Percentiles rank a stretch among this genome's conserved stretches.
These are phyloP conservation scores for Hypoxylon lenormandii DNA, from an alignment of 495 filamentous ascomycete species.

Conservation along the genomic window DNA sequence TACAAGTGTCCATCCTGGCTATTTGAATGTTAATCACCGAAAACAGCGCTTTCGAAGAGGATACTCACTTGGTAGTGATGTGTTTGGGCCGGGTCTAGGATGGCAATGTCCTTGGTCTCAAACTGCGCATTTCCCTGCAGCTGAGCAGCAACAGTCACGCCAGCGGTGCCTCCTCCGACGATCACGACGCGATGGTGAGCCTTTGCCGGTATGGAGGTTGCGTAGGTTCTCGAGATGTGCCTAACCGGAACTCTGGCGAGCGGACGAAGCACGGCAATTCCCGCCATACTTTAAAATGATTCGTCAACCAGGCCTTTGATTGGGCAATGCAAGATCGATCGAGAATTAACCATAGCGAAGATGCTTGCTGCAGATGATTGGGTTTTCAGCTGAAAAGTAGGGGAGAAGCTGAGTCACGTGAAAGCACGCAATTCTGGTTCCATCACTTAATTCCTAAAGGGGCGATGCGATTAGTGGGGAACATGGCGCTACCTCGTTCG, in stretches of 20 bases:
- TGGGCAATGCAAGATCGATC: conserved; percentile 16
- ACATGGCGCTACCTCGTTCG: too few relatives aligned
- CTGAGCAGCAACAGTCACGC: conserved; percentile 72
- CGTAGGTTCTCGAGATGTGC: conserved; percentile 40
- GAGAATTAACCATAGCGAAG: background rate
- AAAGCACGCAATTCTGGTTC: conserved; percentile 44
- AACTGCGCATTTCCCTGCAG: conserved; percentile 69
- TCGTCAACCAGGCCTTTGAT: conserved; percentile 10
- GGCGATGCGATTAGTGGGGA: too few relatives aligned
- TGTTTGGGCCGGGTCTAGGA: conserved; percentile 72
- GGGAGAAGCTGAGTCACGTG: conserved; percentile 45
- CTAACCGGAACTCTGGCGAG: conserved; percentile 33
- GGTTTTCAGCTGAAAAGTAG: background rate
- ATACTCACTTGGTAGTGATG: conserved; percentile 69
- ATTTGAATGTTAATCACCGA: conserved; percentile 6
- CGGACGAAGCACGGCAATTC: conserved; percentile 39
- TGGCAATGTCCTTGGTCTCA: conserved; percentile 70
- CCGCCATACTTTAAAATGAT: conserved; percentile 32
- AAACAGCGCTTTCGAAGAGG: background rate
- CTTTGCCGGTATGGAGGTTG: conserved; percentile 50
- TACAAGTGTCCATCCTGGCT: conserved; percentile 78
- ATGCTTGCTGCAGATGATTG: conserved; percentile 10
- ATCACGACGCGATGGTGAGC: conserved; percentile 71
- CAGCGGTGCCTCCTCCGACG: conserved; percentile 72
- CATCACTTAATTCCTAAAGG: too few relatives aligned